phyloP scores from a whole-genome alignment of 2,329 filamentous ascomycete genomes.

The Pestalotiopsis sp. region DNA sequence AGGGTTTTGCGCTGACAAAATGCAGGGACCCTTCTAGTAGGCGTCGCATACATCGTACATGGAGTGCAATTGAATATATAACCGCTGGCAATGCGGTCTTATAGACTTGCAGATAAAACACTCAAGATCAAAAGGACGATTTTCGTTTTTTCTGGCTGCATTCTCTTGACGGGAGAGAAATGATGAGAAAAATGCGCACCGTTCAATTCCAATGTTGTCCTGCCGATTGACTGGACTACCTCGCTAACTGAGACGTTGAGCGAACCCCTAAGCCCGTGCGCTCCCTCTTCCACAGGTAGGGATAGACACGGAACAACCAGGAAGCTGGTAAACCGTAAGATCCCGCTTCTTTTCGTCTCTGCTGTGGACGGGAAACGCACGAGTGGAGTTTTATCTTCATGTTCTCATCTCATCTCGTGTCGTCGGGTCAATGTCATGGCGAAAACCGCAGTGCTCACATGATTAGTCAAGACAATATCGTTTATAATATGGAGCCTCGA shows the following conservation, averaged over 20 bases:
- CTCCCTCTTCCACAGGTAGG: not conserved
- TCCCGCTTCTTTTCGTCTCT: not conserved
- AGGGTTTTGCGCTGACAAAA: not conserved
- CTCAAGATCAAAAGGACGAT: too few species aligned
- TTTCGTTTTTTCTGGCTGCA: too few species aligned
- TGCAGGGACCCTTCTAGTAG: not conserved
- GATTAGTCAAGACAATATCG: not conserved
- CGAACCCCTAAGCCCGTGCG: not conserved
- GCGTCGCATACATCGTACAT: not conserved
- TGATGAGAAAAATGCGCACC: not conserved
- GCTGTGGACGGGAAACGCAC: not conserved
- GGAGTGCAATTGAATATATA: too few species aligned
- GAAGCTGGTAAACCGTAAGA: not conserved
- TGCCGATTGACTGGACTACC: not conserved
- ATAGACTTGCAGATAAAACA: too few species aligned
- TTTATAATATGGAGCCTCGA: not conserved
- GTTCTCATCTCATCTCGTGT: not conserved
- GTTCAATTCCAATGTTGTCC: not conserved
- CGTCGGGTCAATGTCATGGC: constrained; percentile 1
- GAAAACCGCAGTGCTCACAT: not conserved
- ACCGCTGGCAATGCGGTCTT: too few species aligned
- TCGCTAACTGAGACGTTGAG: not conserved
- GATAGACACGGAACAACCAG: not conserved
- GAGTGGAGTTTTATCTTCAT: not conserved
- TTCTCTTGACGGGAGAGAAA: too few species aligned